Percentiles rank a stretch among this genome's conserved stretches.
These are phyloP conservation scores for Lasiodiplodia sp. DNA, from an alignment of 2,329 filamentous ascomycete species.

Conservation along the genomic window DNA sequence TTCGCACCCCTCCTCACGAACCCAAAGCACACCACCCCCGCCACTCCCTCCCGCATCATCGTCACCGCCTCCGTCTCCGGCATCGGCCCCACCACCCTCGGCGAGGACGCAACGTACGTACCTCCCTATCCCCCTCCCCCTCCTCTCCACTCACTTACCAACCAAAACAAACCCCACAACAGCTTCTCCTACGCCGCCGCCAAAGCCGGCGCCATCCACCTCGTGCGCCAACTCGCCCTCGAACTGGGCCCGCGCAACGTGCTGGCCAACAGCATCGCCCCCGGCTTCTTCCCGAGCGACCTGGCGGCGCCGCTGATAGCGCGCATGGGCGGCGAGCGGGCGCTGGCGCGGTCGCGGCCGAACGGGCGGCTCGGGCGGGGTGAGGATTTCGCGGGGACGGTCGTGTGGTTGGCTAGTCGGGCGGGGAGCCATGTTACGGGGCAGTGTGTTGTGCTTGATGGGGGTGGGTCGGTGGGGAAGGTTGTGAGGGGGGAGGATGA, in stretches of 20 bases:
- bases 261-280: conserved; percentile 48
- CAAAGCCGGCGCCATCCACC: conserved; percentile 50
- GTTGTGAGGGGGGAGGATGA: neutral
- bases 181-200: conserved; percentile 49
- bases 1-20: conserved; percentile 47
- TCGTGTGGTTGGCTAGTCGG: conserved; percentile 40
- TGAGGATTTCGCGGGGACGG: conserved; percentile 48
- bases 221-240: conserved; percentile 48
- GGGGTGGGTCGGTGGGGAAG: neutral
- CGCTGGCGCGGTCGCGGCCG: conserved; percentile 42
- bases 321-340: conserved; percentile 51
- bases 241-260: conserved; percentile 50
- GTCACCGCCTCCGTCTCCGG: conserved; percentile 47
- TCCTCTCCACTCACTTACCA: neutral
- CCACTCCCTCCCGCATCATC: conserved; percentile 48
- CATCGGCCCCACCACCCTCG: conserved; percentile 46
- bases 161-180: neutral
- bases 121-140: neutral
- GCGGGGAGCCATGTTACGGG: conserved; percentile 5
- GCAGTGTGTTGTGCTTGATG: conserved; percentile 12
- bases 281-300: conserved; percentile 50
- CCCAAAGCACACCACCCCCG: conserved; percentile 36
- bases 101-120: conserved; percentile 43
- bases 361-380: conserved; percentile 43
- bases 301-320: conserved; percentile 48